A percentile compares a stretch with the other conserved stretches of the same genome.
Conservation (phyloP, 2,329 filamentous ascomycete genomes). For the Thielaviopsis punctulata region DNA sequence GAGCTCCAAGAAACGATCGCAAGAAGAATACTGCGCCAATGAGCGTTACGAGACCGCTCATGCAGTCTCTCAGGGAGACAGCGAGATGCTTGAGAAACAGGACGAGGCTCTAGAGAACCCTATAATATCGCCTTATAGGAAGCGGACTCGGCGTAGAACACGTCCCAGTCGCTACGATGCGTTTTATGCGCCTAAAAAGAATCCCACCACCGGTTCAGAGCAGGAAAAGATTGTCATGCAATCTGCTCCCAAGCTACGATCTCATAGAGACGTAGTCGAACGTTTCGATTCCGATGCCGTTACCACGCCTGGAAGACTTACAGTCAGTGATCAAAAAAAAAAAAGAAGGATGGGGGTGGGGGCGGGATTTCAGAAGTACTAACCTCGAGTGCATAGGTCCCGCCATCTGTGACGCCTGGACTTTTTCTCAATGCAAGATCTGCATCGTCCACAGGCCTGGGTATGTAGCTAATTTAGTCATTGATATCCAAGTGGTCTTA, state of each 20-base stretch:
- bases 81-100: background rate
- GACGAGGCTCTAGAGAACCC: background rate
- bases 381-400: conserved; percentile 16
- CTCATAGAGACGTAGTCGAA: conserved; percentile 31
- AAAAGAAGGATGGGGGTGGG: background rate
- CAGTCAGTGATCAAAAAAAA: conserved; percentile 14
- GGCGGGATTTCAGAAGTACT: no score
- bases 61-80: background rate
- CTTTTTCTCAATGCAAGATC: conserved; percentile 20
- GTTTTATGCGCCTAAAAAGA: background rate
- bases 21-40: no score
- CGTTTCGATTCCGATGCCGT: conserved; percentile 40
- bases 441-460: conserved; percentile 12
- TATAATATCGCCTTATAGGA: background rate
- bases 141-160: background rate
- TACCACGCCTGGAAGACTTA: conserved; percentile 20
- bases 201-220: background rate
- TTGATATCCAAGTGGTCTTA: no score
- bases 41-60: no score
- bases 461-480: conserved; percentile 6
- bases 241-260: conserved; percentile 15
- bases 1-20: background rate
- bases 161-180: background rate
- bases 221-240: background rate
- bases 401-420: conserved; percentile 19